Percentiles rank a stretch among this genome's conserved stretches.
These are phyloP conservation scores for Backusella australiensis DNA, from an alignment of 192 early-diverging fungal species.

Conservation along the genomic window DNA sequence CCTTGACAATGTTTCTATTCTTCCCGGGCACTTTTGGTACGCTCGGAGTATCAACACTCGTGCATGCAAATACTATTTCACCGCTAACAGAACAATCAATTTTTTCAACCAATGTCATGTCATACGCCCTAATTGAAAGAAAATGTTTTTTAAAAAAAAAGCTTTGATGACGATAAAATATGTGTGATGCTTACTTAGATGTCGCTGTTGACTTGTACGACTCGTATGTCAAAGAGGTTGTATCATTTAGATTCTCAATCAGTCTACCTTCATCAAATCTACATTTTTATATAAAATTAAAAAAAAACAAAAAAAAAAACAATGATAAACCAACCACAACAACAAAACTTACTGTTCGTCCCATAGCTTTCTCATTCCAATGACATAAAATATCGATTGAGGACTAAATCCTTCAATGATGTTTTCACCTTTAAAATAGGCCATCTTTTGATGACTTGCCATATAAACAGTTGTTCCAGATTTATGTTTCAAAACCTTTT, in stretches of 20 bases:
- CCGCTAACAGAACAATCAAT: conserved; percentile 44
- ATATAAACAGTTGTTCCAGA: conserved; percentile 43
- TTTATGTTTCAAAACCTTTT: conserved; percentile 46
- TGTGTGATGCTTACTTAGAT: conserved; percentile 26
- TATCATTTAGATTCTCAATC: conserved; percentile 37
- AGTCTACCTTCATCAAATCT: conserved; percentile 37
- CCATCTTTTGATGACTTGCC: conserved; percentile 36
- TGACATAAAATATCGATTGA: conserved; percentile 48
- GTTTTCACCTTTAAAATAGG: conserved; percentile 43
- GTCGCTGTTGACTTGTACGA: conserved; percentile 16
- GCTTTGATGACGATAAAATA: neutral
- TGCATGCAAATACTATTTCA: conserved; percentile 48
- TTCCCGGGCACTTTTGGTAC: conserved; percentile 43
- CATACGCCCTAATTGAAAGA: conserved; percentile 20
- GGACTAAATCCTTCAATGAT: conserved; percentile 44
- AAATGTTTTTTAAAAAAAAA: neutral
- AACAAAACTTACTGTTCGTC: conserved; percentile 39
- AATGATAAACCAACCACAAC: neutral
- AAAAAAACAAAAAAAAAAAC: no score
- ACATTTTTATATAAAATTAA: neutral
- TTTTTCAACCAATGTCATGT: conserved; percentile 44
- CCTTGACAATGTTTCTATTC: conserved; percentile 39
- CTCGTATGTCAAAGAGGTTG: conserved; percentile 39
- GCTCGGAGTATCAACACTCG: conserved; percentile 44
- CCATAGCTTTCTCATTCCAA: conserved; percentile 55